Conservation (phyloP, 2,329 filamentous ascomycete genomes). For the Xylaria sp. region DNA sequence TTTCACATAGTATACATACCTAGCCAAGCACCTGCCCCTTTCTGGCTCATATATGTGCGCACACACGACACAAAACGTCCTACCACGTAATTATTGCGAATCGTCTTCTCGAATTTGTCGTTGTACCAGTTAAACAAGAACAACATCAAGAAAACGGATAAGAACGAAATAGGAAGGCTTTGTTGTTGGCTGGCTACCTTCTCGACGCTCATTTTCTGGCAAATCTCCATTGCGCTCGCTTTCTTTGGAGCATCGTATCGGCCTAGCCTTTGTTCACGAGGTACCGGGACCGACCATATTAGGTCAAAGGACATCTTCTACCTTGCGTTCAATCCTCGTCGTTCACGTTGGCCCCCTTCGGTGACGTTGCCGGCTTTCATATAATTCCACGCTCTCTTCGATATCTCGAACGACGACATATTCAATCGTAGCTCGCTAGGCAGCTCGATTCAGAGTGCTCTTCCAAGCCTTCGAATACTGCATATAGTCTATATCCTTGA, state of each 20-base stretch:
- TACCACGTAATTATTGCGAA: constrained; percentile 31
- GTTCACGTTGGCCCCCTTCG: constrained; percentile 41
- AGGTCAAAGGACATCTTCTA: constrained; percentile 42
- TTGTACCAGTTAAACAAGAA: constrained; percentile 22
- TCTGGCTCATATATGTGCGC: constrained; percentile 29
- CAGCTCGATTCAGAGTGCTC: constrained; percentile 36
- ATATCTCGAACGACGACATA: constrained; percentile 37
- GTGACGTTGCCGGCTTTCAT: constrained; percentile 38
- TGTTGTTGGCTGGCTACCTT: constrained; percentile 46
- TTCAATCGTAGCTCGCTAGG: constrained; percentile 42
- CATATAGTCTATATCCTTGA: constrained; percentile 47
- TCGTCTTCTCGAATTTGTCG: constrained; percentile 24
- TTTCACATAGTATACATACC: constrained; percentile 36
- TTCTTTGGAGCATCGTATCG: constrained; percentile 47
- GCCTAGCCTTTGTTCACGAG: constrained; percentile 49
- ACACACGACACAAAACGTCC: constrained; percentile 36
- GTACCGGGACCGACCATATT: constrained; percentile 41
- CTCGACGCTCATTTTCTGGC: constrained; percentile 49
- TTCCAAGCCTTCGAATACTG: constrained; percentile 35
- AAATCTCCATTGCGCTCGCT: constrained; percentile 47
- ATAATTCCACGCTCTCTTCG: constrained; percentile 35
- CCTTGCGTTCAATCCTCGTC: constrained; percentile 31
- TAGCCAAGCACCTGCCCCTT: constrained; percentile 40
- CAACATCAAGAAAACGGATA: constrained; percentile 21
- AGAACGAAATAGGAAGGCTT: constrained; percentile 39